Evolutionary conservation across 2,329 filamentous ascomycete genomes (phyloP), one percentile per base, ranked within the genome.

Genomic region (Xenoacremonium recifei): DNA sequence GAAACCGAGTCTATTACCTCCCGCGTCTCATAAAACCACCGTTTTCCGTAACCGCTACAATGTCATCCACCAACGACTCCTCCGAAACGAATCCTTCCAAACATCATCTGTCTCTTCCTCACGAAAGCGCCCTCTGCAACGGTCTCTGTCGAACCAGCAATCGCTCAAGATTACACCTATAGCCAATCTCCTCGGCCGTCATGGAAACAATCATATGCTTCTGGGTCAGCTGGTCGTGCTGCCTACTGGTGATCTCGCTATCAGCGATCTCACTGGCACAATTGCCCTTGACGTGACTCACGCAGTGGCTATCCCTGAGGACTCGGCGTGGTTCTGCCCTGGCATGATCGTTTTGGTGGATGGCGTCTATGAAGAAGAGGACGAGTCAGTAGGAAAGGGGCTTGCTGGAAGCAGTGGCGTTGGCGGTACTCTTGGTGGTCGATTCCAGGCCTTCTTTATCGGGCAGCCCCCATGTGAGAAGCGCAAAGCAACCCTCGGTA

Each of bases 281-380:
- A 95, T 99, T 55, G 76, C 81, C 3, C 73, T 99, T 2, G 90
- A 97, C 53, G 69, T 97, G 10, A 79, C 82, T 16, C 86, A 92
- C 58, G 89, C 92, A 0, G 82, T 84, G 17, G 82, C 87, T 12
- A 85, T 96, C 41, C 91, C 91, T 0, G 84, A 89, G 46, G 84
- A 92, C 59, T 89, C 88, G 18, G 85, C 88, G 4, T 99, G 90
- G 86, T 96, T 96, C 60, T 83, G 85, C 5, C 91, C 93, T 0
- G 95, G 95, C 3, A 97, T 97, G 90, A 87, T 99, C 35, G 87
- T 97, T 4, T 76, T 99, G 0, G 82, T 96, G 1, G 93, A 99
- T 57, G 93, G 93, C 6, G 83, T 92, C n/a, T 99, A 99, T 59
- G 90, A 96, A 62, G 93, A 97, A 63, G 90, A 96, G 55, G 89